Conservation (phyloP, 2,329 filamentous ascomycete species). For the Cytospora leucostoma region DNA sequence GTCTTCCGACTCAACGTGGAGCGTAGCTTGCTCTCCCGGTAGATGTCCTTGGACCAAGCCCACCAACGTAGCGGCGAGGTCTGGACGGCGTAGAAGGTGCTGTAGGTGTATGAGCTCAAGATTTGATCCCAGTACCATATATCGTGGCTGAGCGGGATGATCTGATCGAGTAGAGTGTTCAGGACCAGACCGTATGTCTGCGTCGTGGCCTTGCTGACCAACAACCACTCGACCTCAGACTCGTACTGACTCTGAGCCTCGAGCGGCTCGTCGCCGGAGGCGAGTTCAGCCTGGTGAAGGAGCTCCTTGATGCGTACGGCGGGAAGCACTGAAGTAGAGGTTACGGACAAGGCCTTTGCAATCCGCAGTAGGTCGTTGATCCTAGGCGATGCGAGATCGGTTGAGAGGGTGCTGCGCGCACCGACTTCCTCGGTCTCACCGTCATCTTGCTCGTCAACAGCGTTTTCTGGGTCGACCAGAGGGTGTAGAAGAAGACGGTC, state of each 20-base stretch:
- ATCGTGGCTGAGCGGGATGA: constrained; percentile 79
- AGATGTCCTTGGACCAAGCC: constrained; percentile 71
- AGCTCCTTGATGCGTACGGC: constrained; percentile 61
- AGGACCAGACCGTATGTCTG: constrained; percentile 84
- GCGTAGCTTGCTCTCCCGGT: constrained; percentile 57
- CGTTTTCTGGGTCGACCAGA: constrained; percentile 44
- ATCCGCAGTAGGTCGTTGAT: constrained; percentile 66
- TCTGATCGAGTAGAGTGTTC: constrained; percentile 76
- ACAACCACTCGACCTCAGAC: constrained; percentile 83
- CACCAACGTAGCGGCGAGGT: constrained; percentile 77
- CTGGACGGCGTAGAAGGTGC: constrained; percentile 81
- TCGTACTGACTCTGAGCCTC: constrained; percentile 58
- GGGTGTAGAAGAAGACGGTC: constrained; percentile 60
- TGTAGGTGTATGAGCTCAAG: constrained; percentile 74
- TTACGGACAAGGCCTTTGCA: constrained; percentile 70
- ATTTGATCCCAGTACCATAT: constrained; percentile 97
- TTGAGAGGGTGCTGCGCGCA: constrained; percentile 34
- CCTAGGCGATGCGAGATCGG: constrained; percentile 53
- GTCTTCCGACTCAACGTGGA: constrained; percentile 37
- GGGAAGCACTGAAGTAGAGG: constrained; percentile 64
- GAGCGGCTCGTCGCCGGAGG: constrained; percentile 41
- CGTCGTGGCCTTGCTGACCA: constrained; percentile 88
- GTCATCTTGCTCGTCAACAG: constrained; percentile 31
- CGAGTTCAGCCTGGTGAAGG: constrained; percentile 63
- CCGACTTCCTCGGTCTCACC: constrained; percentile 32